Percentiles rank a stretch among this genome's conserved stretches.
These are phyloP conservation scores for Cymbomonas tetramitiformis DNA, from an alignment of 139 green algal genomes.

Conservation along the genomic window DNA sequence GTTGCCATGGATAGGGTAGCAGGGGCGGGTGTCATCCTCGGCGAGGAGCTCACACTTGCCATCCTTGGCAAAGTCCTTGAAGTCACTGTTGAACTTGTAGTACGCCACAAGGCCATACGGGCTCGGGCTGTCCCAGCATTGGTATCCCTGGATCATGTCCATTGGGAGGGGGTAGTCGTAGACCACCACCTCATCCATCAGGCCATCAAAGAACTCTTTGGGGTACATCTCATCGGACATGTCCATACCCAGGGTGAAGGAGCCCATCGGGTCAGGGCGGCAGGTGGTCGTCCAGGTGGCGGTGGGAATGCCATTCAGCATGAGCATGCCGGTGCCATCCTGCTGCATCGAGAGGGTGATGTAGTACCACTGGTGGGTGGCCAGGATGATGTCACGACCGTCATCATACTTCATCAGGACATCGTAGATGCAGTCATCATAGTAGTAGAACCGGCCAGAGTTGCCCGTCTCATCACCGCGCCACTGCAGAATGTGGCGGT, in stretches of 20 bases:
- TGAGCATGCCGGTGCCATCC: constrained; percentile 16
- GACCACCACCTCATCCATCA: constrained; percentile 20
- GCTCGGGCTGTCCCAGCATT: background rate
- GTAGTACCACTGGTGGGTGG: constrained; percentile 17
- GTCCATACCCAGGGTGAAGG: constrained; percentile 20
- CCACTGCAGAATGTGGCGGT: no score
- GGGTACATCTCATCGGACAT: constrained; percentile 14
- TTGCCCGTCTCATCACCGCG: no score
- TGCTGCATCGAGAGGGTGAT: constrained; percentile 14
- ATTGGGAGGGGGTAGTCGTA: constrained; percentile 11
- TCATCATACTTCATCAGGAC: constrained; percentile 15
- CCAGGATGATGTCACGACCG: constrained; percentile 11
- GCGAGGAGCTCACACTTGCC: no score
- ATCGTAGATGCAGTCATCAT: constrained; percentile 28
- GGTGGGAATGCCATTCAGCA: constrained; percentile 8
- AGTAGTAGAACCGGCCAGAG: constrained; percentile 30
- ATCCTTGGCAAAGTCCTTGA: background rate
- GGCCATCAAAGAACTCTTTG: constrained; percentile 17
- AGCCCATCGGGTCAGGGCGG: constrained; percentile 4
- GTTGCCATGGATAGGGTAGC: no score
- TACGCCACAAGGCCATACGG: constrained; percentile 4
- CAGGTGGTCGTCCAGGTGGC: constrained; percentile 10
- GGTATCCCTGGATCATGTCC: background rate
- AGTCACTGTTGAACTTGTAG: constrained; percentile 15
- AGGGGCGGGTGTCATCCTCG: no score